Evolutionary conservation across 345 rosid genomes (phyloP), one percentile per base, ranked within the genome.

Genomic region (Ricinus communis): DNA sequence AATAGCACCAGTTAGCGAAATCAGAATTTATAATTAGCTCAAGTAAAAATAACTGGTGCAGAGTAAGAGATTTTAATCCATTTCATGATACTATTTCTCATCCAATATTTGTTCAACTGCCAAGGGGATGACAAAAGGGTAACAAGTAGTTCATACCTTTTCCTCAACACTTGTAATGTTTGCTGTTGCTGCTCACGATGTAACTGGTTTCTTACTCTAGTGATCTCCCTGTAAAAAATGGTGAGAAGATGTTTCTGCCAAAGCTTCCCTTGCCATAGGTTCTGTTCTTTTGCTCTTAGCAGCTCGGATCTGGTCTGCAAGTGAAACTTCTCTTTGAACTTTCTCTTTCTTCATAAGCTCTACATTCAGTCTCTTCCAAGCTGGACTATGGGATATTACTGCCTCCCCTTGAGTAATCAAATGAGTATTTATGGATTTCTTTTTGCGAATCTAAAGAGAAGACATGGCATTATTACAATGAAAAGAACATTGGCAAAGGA

Each of bases 231-330:
- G 38, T 71, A 11, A 55, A 71, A 49, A 43, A 56, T 56, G 56
- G 51, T 52, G 13, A 19, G 70, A 18, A 10, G 69, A 78, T 65
- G 80, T 73, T 61, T 57, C 68, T 55, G 72, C 72, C 53, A 69
- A 62, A 55, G 72, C 67, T 65, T 81, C 73, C n/a, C 51, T 24
- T 22, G 62, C 62, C 46, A 38, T 22, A 22, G 74, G 40, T 69
- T 78, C 79, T 57, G 68, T 76, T 81, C 85, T 76, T 80, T 43
- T 88, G 65, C 45, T 88, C 69, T 84, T 91, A 62, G 96, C 94
- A 0, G 88, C 93, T 74, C 27, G 85, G 74, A 93, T 91, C 87
- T 91, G 93, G 50, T 94, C 97, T 11, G 96, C 97, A 38, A 94
- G 88, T 18, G 96, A 86, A 73, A 81, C 75, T 70, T 81, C 79